Evolutionary conservation across 1,284 basidiomycete genomes (phyloP).

Genomic region (Pyrrhoderma noxium): DNA sequence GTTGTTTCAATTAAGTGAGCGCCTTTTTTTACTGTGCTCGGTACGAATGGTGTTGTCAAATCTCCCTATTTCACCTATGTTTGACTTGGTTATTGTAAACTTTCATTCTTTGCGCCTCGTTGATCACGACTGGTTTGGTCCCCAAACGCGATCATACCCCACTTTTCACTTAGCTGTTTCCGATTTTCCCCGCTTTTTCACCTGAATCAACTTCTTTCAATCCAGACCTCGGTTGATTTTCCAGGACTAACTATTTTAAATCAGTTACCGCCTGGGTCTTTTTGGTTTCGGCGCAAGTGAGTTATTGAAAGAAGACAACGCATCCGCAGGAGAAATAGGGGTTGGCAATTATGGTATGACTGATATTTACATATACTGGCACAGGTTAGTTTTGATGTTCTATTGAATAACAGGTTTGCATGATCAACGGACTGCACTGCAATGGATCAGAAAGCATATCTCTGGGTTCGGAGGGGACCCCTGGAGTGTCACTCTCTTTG

Average conservation of each 20-base stretch:
- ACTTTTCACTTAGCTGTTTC: background rate
- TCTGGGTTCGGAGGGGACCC: conserved; percentile 67
- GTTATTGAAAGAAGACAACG: conserved; percentile 58
- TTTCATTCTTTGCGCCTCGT: background rate
- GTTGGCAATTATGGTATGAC: conserved; percentile 65
- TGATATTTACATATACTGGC: background rate
- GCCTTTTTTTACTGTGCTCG: conserved; percentile 14
- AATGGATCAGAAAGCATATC: conserved; percentile 65
- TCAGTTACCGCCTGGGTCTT: conserved; percentile 66
- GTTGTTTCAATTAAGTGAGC: conserved; percentile 71
- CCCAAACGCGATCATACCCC: background rate
- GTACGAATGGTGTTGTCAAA: background rate
- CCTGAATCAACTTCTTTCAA: too few relatives aligned
- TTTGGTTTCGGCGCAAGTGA: conserved; percentile 64
- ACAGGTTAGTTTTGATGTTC: background rate
- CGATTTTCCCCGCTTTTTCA: conserved; percentile 6
- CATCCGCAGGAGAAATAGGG: conserved; percentile 53
- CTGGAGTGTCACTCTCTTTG: conserved; percentile 62
- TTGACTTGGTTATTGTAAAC: background rate
- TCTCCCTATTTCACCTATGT: background rate
- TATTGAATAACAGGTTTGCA: conserved; percentile 41
- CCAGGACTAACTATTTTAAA: background rate
- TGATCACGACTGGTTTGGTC: background rate
- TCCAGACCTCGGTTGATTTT: too few relatives aligned
- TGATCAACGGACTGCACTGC: conserved; percentile 62